Evolutionary conservation across 164 flowering plant genomes (phyloP).

Genomic region (Paratinospora sagittata): DNA sequence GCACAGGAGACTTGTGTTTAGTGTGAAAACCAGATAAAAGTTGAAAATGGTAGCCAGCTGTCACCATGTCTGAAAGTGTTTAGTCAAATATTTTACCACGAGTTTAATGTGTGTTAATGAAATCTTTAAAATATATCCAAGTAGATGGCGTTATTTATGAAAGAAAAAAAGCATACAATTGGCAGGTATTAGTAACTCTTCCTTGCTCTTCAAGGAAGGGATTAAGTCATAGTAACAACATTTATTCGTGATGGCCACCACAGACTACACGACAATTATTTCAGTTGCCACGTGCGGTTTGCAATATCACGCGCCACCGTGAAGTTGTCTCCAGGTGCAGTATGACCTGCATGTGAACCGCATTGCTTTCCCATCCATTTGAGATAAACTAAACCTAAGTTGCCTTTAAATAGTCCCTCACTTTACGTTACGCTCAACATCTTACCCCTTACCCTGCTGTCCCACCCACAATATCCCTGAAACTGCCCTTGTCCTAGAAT

Average conservation of each 20-base stretch:
- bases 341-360: conserved; percentile 3
- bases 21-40: neutral
- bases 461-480: neutral
- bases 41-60: neutral
- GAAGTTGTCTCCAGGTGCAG: neutral
- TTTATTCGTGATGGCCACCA: neutral
- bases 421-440: neutral
- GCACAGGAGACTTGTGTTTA: neutral
- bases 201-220: neutral
- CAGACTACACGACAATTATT: conserved; percentile 7
- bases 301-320: conserved; percentile 5
- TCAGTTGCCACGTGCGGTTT: conserved; percentile 4
- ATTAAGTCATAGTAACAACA: neutral
- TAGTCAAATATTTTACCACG: neutral
- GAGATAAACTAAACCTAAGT: neutral
- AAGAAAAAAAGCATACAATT: neutral
- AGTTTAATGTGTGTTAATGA: neutral
- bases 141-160: neutral
- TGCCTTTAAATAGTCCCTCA: conserved; percentile 4
- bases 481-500: neutral
- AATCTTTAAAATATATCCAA: neutral
- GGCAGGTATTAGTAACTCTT: conserved; percentile 2
- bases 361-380: neutral
- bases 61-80: neutral
- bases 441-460: neutral